Conservation (phyloP, 2,329 filamentous ascomycete species). For the Fusarium hostae region DNA sequence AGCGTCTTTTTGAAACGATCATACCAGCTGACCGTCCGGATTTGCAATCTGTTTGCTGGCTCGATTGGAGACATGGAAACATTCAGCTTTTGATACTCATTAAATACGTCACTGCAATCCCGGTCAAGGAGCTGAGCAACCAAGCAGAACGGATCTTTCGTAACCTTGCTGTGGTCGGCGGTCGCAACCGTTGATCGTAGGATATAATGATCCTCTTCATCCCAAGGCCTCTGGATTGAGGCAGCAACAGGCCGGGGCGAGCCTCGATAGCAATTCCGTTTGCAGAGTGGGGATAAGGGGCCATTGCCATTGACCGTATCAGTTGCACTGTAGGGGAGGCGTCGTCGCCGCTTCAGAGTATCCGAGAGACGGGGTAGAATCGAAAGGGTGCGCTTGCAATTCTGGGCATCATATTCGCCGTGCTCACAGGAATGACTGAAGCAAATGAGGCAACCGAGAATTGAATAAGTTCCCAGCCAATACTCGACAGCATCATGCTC, state of each 20-base stretch:
- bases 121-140: constrained; percentile 62
- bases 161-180: constrained; percentile 54
- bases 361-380: constrained; percentile 53
- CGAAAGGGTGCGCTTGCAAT: constrained; percentile 64
- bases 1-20: constrained; percentile 67
- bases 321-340: constrained; percentile 3
- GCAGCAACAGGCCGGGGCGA: constrained; percentile 38
- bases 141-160: constrained; percentile 59
- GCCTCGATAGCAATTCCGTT: constrained; percentile 55
- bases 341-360: constrained; percentile 45
- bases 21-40: constrained; percentile 64
- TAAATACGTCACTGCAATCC: constrained; percentile 63
- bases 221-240: constrained; percentile 54
- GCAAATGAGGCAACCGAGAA: constrained; percentile 68
- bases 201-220: constrained; percentile 59
- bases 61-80: constrained; percentile 42
- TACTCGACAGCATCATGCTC: constrained; percentile 58
- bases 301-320: constrained; percentile 28
- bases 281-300: constrained; percentile 45
- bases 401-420: constrained; percentile 66
- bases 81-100: constrained; percentile 43
- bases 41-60: constrained; percentile 48
- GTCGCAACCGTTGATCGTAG: constrained; percentile 60
- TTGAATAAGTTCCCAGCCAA: constrained; percentile 64
- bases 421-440: constrained; percentile 71